Evolutionary conservation across 169 alveolate genomes (phyloP).

Genomic region (Plasmodium vinckei): DNA sequence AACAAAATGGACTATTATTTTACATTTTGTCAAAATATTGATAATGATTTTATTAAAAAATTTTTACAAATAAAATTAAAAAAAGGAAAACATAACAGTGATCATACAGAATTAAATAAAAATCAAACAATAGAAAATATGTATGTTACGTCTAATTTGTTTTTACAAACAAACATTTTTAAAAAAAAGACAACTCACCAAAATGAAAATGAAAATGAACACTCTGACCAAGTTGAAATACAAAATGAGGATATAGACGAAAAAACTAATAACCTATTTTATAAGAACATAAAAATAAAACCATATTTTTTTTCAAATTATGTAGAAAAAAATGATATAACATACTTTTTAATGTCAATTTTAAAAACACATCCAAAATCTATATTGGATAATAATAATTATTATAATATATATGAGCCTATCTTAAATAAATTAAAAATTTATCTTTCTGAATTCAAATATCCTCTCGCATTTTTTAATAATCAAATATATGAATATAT

Average conservation of each 20-base stretch:
- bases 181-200: conserved; percentile 1
- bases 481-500: conserved; percentile 20
- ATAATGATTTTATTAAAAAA: conserved; percentile 43
- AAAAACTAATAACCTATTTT: neutral
- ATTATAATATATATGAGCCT: conserved; percentile 34
- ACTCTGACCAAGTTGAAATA: neutral
- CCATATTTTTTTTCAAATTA: conserved; percentile 52
- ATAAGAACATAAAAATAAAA: conserved; percentile 18
- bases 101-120: conserved; percentile 1
- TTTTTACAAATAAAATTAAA: conserved; percentile 22
- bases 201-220: neutral
- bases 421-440: conserved; percentile 8
- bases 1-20: conserved; percentile 67
- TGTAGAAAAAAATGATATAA: conserved; percentile 40
- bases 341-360: conserved; percentile 30
- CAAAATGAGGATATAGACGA: neutral
- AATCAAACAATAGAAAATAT: conserved; percentile 39
- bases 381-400: conserved; percentile 12
- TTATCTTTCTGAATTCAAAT: conserved; percentile 32
- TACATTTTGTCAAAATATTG: conserved; percentile 59
- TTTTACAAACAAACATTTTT: conserved; percentile 56
- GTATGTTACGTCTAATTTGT: conserved; percentile 55
- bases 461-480: conserved; percentile 41
- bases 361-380: conserved; percentile 41
- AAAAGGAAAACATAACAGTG: neutral